These are phyloP conservation scores for Coemansia furcata DNA, from an alignment of 192 early-diverging fungal genomes.

Conservation along the genomic window DNA sequence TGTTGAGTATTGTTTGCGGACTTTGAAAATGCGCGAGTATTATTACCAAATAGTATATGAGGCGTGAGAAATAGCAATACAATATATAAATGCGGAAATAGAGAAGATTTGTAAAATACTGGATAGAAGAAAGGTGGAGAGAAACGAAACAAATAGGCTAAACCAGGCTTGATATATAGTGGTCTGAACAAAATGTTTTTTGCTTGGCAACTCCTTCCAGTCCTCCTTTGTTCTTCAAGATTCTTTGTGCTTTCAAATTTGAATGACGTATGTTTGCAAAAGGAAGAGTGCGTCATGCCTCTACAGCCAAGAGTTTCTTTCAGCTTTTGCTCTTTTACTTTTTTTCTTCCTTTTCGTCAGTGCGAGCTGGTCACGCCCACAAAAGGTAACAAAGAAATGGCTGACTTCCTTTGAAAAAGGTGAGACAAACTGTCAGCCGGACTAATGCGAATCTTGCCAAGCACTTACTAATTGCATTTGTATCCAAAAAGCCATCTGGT, in stretches of 20 bases:
- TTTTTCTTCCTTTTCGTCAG: no score
- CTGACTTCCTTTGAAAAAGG: no score
- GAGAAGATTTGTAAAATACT: not conserved
- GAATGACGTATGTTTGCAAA: not conserved
- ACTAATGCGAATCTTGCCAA: no score
- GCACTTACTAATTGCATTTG: no score
- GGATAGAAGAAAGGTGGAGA: not conserved
- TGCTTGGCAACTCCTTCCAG: not conserved
- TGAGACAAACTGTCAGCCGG: no score
- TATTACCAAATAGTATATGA: not conserved
- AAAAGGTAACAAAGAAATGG: no score
- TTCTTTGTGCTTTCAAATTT: not conserved
- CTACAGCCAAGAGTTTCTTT: not conserved
- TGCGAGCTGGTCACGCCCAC: no score
- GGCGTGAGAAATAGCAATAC: not conserved
- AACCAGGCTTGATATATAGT: not conserved
- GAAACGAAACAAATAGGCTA: not conserved
- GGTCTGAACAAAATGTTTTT: not conserved
- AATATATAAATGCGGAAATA: not conserved
- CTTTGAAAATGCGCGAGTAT: not conserved
- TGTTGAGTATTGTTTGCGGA: not conserved
- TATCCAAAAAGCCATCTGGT: no score
- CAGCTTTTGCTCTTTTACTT: not conserved
- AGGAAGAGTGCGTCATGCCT: not conserved
- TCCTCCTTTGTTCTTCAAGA: not conserved